A percentile compares a stretch with the other conserved stretches of the same genome.
phyloP scores from a whole-genome alignment of 331 rosid genomes.

The Saraca asoca region DNA sequence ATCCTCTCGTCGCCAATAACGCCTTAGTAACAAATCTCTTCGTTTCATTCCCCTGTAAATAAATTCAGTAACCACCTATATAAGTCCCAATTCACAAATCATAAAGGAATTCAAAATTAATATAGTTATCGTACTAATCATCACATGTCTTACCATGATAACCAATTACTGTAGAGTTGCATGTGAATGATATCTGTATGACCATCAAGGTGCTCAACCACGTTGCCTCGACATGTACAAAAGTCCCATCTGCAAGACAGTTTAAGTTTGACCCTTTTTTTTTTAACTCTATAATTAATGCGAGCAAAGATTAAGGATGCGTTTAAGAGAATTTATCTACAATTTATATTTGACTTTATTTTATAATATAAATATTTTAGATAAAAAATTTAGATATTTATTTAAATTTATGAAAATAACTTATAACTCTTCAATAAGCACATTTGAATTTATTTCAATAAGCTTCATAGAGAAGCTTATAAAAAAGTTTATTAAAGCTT shows the following conservation, averaged over 20 bases:
- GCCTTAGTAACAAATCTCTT: conserved; percentile 71
- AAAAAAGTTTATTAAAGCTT: too few relatives aligned
- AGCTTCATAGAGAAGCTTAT: too few relatives aligned
- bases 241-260: conserved; percentile 87
- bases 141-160: conserved; percentile 63
- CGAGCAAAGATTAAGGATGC: conserved; percentile 19
- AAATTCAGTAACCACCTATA: conserved; percentile 31
- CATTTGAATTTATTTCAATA: too few relatives aligned
- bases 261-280: background rate
- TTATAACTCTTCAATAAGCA: too few relatives aligned
- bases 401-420: too few relatives aligned
- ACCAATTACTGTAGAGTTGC: conserved; percentile 71
- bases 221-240: conserved; percentile 61
- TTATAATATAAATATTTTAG: too few relatives aligned
- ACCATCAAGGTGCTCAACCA: conserved; percentile 87
- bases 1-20: conserved; percentile 96
- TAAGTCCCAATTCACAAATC: conserved; percentile 22
- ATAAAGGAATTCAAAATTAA: too few relatives aligned
- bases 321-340: background rate
- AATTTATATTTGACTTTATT: too few relatives aligned
- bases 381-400: too few relatives aligned
- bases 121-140: too few relatives aligned
- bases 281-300: conserved; percentile 32
- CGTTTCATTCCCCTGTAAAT: conserved; percentile 75
- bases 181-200: conserved; percentile 82